Evolutionary conservation across 257 asterid genomes (phyloP).

Genomic region (Avicennia marina): DNA sequence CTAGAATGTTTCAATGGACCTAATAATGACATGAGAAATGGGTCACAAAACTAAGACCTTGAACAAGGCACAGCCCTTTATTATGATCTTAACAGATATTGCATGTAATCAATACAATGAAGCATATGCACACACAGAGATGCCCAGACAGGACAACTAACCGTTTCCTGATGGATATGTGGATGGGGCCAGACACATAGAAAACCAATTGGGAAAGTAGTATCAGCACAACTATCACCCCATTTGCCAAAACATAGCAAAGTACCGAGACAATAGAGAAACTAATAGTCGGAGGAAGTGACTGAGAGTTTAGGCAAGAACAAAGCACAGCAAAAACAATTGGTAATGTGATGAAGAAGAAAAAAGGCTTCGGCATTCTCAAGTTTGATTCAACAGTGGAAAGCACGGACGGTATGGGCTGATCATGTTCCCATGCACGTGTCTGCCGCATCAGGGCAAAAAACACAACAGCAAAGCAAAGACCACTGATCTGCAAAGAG

Average conservation of each 20-base stretch:
- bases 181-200: slow-evolving; percentile 52
- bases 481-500: slow-evolving; percentile 68
- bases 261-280: slow-evolving; percentile 57
- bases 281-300: slow-evolving; percentile 54
- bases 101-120: not conserved
- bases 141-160: slow-evolving; percentile 40
- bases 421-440: slow-evolving; percentile 78
- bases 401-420: slow-evolving; percentile 73
- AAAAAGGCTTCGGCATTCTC: slow-evolving; percentile 58
- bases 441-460: slow-evolving; percentile 96
- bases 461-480: slow-evolving; percentile 67
- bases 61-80: too few species aligned
- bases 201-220: slow-evolving; percentile 56
- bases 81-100: too few species aligned
- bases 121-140: slow-evolving; percentile 8
- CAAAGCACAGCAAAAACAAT: slow-evolving; percentile 44
- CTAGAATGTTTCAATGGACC: not conserved
- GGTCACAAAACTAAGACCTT: too few species aligned
- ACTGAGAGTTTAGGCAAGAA: slow-evolving; percentile 54
- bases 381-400: slow-evolving; percentile 85
- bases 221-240: slow-evolving; percentile 56
- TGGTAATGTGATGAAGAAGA: slow-evolving; percentile 54
- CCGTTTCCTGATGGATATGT: slow-evolving; percentile 70
- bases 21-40: slow-evolving; percentile 12
- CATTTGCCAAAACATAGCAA: slow-evolving; percentile 81